Percentiles rank a stretch among this genome's conserved stretches.
phyloP scores from a whole-genome alignment of 805 yeast species.

The Komagataella pseudopastoris region DNA sequence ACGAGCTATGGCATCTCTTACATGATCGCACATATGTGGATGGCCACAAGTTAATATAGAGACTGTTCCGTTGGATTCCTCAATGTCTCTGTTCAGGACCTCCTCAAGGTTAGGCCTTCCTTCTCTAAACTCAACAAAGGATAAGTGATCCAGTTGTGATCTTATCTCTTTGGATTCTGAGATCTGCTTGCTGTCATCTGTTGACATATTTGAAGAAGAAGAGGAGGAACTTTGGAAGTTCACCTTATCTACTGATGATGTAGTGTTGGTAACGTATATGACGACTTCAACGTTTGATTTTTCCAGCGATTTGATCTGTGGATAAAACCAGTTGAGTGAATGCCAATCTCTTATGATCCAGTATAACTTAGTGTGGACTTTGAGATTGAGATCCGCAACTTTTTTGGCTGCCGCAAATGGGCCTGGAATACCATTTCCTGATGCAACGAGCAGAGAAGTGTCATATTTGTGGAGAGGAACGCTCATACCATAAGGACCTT shows the following conservation, averaged over 20 bases:
- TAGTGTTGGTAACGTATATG: slow-evolving; percentile 22
- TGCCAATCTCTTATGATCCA: slow-evolving; percentile 52
- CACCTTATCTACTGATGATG: slow-evolving; percentile 6
- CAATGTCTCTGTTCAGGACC: slow-evolving; percentile 22
- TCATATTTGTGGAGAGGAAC: slow-evolving; percentile 35
- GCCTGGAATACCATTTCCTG: slow-evolving; percentile 68
- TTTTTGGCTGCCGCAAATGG: slow-evolving; percentile 22
- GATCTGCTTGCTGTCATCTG: background rate
- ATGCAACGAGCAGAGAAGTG: slow-evolving; percentile 47
- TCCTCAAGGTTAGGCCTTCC: slow-evolving; percentile 27
- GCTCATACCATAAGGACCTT: slow-evolving; percentile 60
- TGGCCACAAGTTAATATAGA: slow-evolving; percentile 40
- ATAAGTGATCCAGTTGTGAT: slow-evolving; percentile 11
- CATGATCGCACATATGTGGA: slow-evolving; percentile 31
- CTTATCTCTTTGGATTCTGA: slow-evolving; percentile 1
- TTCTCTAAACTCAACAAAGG: slow-evolving; percentile 26
- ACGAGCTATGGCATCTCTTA: slow-evolving; percentile 32
- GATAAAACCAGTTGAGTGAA: slow-evolving; percentile 36
- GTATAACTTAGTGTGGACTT: slow-evolving; percentile 28
- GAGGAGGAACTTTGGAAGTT: background rate
- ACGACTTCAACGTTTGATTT: slow-evolving; percentile 14
- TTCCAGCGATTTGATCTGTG: slow-evolving; percentile 24
- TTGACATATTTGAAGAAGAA: background rate
- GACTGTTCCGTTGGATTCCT: slow-evolving; percentile 20
- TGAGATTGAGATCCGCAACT: slow-evolving; percentile 11